Evolutionary conservation across 768 basidiomycete genomes (phyloP), one percentile per base, ranked within the genome.

Genomic region (Lactarius sp.): DNA sequence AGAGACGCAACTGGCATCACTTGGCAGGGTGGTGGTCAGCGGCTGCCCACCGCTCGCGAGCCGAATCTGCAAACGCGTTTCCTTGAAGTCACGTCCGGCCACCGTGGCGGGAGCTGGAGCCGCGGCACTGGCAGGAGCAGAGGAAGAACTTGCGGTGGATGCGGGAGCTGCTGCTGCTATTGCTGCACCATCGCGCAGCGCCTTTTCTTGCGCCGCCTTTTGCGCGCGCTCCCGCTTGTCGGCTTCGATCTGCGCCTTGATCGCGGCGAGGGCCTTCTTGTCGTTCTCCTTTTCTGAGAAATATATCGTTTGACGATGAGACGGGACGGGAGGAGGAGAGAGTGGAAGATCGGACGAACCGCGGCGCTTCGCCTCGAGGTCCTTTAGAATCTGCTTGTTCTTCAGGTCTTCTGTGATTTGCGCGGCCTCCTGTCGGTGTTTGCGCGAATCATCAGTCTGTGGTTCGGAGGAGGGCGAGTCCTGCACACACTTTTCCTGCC

Each of bases 201-300:
- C 95, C 73, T 98, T 98, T 75, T 98, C 96, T 52, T 86, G 79
- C 0, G 94, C 94, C 1, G 86, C 80, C 70, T 91, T 94, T 71
- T 90, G 94, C 0, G 92, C 92, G 20, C 96, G 85, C 9, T 84
- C 87, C 57, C 84, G 83, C 77, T 94, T 98, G 78, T 97, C 95
- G 0, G 87, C 91, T 74, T 95, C 94, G 68, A 98, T 97, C 73
- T 97, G 94, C 0, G 90, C 92, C 72, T 93, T 94, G 71, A 98
- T 79, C 0, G 90, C 90, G 3, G 91, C 92, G 66, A 79, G 85
- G 1, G 94, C 95, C 70, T 86, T 87, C 12, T 86, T 86, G 54
- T 98, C 96, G 56, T 89, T 91, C 46, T 92, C 71, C 77, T 98
- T 98, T 70, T 98, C 96, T 95, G 70, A 27, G 64, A 59, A 18